These are phyloP conservation scores for Pseudogymnoascus sp. DNA, from an alignment of 2,329 filamentous ascomycete genomes.

Conservation along the genomic window DNA sequence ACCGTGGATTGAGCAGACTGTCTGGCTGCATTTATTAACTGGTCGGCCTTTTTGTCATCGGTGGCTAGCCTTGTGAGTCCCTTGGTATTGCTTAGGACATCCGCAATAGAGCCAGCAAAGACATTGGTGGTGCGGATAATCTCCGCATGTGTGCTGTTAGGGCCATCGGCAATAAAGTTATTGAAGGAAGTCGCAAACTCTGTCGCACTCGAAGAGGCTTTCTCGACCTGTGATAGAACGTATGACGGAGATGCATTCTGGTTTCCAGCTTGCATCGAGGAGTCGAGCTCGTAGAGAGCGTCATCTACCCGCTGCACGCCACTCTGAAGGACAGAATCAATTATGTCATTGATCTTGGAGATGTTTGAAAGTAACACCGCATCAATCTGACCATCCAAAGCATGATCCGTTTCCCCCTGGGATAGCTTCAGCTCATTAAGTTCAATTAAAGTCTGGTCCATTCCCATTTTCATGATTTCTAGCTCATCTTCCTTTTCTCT, in stretches of 20 bases:
- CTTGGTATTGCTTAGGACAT: constrained; percentile 94
- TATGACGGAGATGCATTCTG: constrained; percentile 94
- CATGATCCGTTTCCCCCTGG: constrained; percentile 67
- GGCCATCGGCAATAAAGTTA: constrained; percentile 95
- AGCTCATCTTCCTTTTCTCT: constrained; percentile 96
- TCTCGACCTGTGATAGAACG: constrained; percentile 93
- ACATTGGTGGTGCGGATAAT: constrained; percentile 89
- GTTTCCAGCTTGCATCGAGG: constrained; percentile 96
- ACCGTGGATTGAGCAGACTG: constrained; percentile 80
- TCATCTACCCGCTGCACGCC: constrained; percentile 93
- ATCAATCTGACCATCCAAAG: constrained; percentile 84
- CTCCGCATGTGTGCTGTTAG: constrained; percentile 79
- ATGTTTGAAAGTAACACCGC: constrained; percentile 78
- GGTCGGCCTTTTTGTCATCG: constrained; percentile 89
- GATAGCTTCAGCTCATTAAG: constrained; percentile 77
- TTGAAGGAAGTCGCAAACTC: constrained; percentile 98
- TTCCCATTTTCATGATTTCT: constrained; percentile 94
- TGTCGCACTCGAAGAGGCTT: constrained; percentile 86
- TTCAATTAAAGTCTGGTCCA: constrained; percentile 92
- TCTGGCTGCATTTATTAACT: constrained; percentile 72
- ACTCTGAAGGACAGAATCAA: constrained; percentile 90
- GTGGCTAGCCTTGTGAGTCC: constrained; percentile 86
- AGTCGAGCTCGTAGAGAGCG: constrained; percentile 93
- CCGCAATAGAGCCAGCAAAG: constrained; percentile 82
- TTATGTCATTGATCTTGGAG: constrained; percentile 92